Evolutionary conservation across 768 basidiomycete genomes (phyloP).

Genomic region (Amylocystis lapponica): DNA sequence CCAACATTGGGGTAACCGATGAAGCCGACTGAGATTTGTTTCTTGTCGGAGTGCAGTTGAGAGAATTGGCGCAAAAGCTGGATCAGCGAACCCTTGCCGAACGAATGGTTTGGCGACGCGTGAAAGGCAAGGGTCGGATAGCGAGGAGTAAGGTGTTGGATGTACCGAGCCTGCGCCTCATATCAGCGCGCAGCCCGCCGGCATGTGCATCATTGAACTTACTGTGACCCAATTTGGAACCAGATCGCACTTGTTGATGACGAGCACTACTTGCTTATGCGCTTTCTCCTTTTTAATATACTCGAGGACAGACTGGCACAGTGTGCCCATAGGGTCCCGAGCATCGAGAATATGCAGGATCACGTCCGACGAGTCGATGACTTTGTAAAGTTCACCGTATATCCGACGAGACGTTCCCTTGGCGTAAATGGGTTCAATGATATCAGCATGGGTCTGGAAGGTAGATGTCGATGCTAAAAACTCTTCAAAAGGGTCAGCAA

Average conservation of each 20-base stretch:
- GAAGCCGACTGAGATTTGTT: slow-evolving; percentile 97
- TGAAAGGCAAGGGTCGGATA: slow-evolving; percentile 98
- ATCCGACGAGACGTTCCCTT: slow-evolving; percentile 96
- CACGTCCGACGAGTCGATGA: slow-evolving; percentile 97
- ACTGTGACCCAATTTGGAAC: slow-evolving; percentile 99
- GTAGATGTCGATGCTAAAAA: slow-evolving; percentile 40
- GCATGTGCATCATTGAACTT: slow-evolving; percentile 23
- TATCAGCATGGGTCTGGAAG: slow-evolving; percentile 66
- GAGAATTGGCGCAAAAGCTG: slow-evolving; percentile 96
- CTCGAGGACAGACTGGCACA: slow-evolving; percentile 91
- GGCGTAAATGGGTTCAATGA: slow-evolving; percentile 85
- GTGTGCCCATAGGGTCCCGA: slow-evolving; percentile 90
- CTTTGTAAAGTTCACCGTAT: slow-evolving; percentile 98
- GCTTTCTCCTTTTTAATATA: slow-evolving; percentile 94
- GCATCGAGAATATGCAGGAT: slow-evolving; percentile 94
- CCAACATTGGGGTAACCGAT: slow-evolving; percentile 98
- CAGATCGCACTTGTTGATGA: slow-evolving; percentile 97
- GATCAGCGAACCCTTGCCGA: slow-evolving; percentile 97
- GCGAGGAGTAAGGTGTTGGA: slow-evolving; percentile 88
- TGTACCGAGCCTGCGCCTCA: slow-evolving; percentile 83
- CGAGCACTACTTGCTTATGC: slow-evolving; percentile 94
- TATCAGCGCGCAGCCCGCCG: too few relatives aligned
- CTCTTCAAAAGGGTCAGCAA: slow-evolving; percentile 25
- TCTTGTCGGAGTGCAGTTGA: slow-evolving; percentile 96
- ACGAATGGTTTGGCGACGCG: slow-evolving; percentile 97